Base-by-base conservation (phyloP, 2,329 filamentous ascomycete species). In the Nakataea oryzae region DNA sequence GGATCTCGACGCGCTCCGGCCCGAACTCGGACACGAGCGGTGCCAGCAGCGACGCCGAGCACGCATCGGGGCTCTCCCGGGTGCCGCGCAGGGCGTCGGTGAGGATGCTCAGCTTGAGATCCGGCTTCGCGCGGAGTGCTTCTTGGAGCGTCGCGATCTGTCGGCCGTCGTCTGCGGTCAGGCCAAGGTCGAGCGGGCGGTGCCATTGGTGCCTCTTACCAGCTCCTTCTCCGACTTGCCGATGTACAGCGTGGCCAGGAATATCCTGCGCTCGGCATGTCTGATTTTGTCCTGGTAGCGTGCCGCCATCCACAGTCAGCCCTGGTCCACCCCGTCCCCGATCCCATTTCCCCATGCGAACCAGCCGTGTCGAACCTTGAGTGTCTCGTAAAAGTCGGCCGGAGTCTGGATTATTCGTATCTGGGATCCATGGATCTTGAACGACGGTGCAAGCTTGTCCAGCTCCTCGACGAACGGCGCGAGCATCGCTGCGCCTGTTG, bases 171-270 rank as follows among this genome's bases (percentile, higher is more conserved):
- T 12, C 11, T 8, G 41, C 4, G 2, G 41, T 50, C 41, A 50
- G 21, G 41, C 13, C 41, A n/a, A 50, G 41, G 41, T 2, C 41
- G n/a, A n/a, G 9, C 6, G 41, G 11, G 5, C 8, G 30, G 3
- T 6, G 9, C 0, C 7, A 12, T 8, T 17, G 32, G n/a, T 9
- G 8, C 30, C 4, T n/a, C 78, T 61, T 77, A 87, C 85, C 70
- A 99, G 81, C 68, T 97, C 95, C 74, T 88, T 82, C 75, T 99
- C 95, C 1, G 89, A 89, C 74, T 93, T 96, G 65, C 95, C 95
- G 72, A 99, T 95, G 73, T 99, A 99, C 61, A 99, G 78, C 0
- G 95, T 99, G n/a, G 93, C 96, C 59, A 99, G 78, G 72, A 96
- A 99, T 67, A 99, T 88, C 64, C 90, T 85, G 61, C 78, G 81